Base-by-base conservation (phyloP, 2,329 filamentous ascomycete species). In the Sporothrix dimorphospora region DNA sequence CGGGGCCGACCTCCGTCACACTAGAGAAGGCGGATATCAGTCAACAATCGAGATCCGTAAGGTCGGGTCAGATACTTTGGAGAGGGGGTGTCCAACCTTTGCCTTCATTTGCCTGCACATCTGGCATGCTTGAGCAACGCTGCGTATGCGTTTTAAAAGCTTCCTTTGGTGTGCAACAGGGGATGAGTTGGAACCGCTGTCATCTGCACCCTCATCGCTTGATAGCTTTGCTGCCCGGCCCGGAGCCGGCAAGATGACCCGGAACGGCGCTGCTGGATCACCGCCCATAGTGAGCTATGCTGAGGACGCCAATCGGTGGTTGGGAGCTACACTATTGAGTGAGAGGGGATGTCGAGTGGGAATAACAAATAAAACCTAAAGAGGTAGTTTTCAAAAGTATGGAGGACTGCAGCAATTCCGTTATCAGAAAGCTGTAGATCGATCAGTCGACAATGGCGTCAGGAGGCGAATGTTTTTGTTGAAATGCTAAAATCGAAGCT, bases 1-100 rank as follows among this genome's bases (percentile, higher is more conserved):
- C 76, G 75, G 0, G 79, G 79, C 1, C 79, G 78, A 19, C 59
- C 75, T 9, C 79, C 79, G 72, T 80, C 79, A 59, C 79, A 81
- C 79, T 80, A 27, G 67, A 19, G 14, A 21, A 4, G 53, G 51
- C 11, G 24, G 27, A 21, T 9, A 45, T 19, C 21, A 27, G 24
- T 30, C 19, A 53, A 65, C 9, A 21, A 21, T 11, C 16, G 47
- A 21, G 24, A 12, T 21, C 4, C 21, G 5, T 27, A 49, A 3
- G 27, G 4, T 21, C 19, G 4, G 55, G 24, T 11, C 19, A 4
- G 34, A 9, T 38, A 12, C 19, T 16, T 6, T 12, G 16, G 38
- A 27, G 38, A 27, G 9, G 8, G 21, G 9, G 30, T 6, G n/a
- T 59, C 34, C 1, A 69, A 69, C 77, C 76, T 77, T 78, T 12